Evolutionary conservation across 805 yeast species (phyloP), one percentile per base, ranked within the genome.

Genomic region (Yarrowia keelungensis): DNA sequence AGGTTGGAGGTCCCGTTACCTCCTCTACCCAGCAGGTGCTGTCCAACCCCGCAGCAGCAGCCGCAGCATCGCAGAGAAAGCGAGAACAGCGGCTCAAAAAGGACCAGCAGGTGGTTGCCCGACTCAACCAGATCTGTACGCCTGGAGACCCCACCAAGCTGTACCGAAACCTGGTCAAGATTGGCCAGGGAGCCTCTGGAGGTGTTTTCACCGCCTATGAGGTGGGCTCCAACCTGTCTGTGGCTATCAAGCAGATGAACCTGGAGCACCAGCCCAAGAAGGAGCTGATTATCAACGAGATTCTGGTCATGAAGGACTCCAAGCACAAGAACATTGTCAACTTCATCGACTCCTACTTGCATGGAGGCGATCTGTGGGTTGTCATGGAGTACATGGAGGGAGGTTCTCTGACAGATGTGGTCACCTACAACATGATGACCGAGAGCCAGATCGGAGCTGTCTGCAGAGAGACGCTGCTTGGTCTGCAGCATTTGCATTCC

Each of bases 311-410:
- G 99, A 92, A 92, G 77, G 98, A 92, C 75, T 89, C 96, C 15
- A 93, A 90, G 71, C 98, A 95, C 79, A 89, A 90, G 71, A 95
- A 95, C 77, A 95, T 95, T 79, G 99, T 95, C 69, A 95, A 94
- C 77, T 95, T 91, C 79, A 80, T 95, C 70, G 98, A 94, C 76
- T 92, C 97, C 0, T 96, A 91, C 75, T 80, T 94, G 71, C 71
- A 71, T 19, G 84, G 92, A 68, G 91, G 92, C 4, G 98, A 95
- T 75, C 82, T 95, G 70, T 94, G 98, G 97, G 98, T 95, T 10
- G 87, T 95, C 22, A 95, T 95, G 99, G 99, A 95, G 79, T 95
- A 91, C 76, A 95, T 95, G 99, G 98, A 95, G 78, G 99, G 99
- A 71, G 99, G 99, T 2, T 89, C 97, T 0, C 82, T 95, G 73